Base-by-base conservation (phyloP, 805 yeast species). In the Kuraishia capsulata region DNA sequence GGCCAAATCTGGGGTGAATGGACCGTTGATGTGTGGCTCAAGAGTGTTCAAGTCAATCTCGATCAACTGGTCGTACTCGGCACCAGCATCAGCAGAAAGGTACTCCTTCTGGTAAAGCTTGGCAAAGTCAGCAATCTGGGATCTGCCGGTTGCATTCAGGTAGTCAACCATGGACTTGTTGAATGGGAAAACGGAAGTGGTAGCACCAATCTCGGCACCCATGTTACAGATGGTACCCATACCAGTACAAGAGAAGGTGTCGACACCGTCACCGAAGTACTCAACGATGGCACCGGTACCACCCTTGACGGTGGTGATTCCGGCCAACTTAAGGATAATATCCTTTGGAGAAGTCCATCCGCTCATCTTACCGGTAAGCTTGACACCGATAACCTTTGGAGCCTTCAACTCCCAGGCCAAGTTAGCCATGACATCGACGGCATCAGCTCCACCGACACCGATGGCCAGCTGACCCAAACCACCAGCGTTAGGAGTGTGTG, bases 361-460 rank as follows among this genome's bases (percentile, higher is more conserved):
- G 57, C 75, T 77, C 76, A 89, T 73, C 57, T 71, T 72, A 61
- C 97, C 97, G 44, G 95, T 85, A 56, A 89, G 76, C 68, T 89
- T 86, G 56, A 89, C 95, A 71, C 97, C 97, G 53, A 90, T 65
- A 54, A 88, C 76, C 71, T 85, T 87, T 57, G 97, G 97, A 43
- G 97, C 97, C 74, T 89, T 89, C 59, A 89, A 78, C 70, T 89
- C 97, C 97, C 97, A 89, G 41, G 97, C 82, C 49, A 87, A 74
- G 57, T 83, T 82, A 44, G 97, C 85, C 80, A 89, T 77, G 44
- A 87, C 97, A 62, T 89, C 97, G 51, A 89, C 97, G 46, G 97
- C 97, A 64, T 89, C 97, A 50, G 97, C 97, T 76, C 97, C 97
- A 73, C 97, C 97, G 51, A 90, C 97, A 76, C 97, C 97, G 52